Base-by-base conservation (phyloP, 2,329 filamentous ascomycete species). In the Fusarium sp. region DNA sequence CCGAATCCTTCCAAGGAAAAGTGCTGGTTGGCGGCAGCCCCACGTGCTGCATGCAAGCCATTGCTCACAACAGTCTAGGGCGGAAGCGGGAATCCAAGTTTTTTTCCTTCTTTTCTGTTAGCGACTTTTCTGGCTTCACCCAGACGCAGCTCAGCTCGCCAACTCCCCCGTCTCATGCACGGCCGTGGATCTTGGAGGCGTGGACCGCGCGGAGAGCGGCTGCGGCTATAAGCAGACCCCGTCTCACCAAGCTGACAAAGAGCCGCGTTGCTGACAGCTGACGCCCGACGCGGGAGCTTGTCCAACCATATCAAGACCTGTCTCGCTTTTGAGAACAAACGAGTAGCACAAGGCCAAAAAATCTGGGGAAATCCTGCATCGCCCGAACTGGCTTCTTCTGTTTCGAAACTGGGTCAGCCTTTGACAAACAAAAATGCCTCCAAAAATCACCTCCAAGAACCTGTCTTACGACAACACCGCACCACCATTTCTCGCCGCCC, bases 381-480 rank as follows among this genome's bases (percentile, higher is more conserved):
- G 12, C 28, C 30, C 46, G 16, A n/a, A 34, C 16, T 15, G 40
- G 13, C 37, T 55, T 34, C 43, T 23, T n/a, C 44, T 43, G 39
- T 40, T 15, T 18, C 31, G 34, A 13, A 15, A 27, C 31, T 64
- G 28, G 60, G 55, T 16, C 46, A 59, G 40, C 60, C n/a, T 46
- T 43, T 56, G 51, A 18, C 43, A 27, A 15, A 41, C 18, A 37
- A 75, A 66, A 72, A 86, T 86, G 84, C 80, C 84, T 7, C 82
- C 85, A 37, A 92, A 90, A 75, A 91, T 93, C 77, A 93, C 89
- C 56, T 84, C 89, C 73, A 93, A 92, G 75, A 90, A 93, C 79
- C 86, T 94, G 51, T 85, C 86, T 62, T 94, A 93, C 84, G 85
- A 87, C 82, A 79, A 78, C 43, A 82, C 83, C 7, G 85, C 89